These are phyloP conservation scores for Chrysanthemum lavandulifolium DNA, from an alignment of 129 eudicot genomes.

Conservation along the genomic window DNA sequence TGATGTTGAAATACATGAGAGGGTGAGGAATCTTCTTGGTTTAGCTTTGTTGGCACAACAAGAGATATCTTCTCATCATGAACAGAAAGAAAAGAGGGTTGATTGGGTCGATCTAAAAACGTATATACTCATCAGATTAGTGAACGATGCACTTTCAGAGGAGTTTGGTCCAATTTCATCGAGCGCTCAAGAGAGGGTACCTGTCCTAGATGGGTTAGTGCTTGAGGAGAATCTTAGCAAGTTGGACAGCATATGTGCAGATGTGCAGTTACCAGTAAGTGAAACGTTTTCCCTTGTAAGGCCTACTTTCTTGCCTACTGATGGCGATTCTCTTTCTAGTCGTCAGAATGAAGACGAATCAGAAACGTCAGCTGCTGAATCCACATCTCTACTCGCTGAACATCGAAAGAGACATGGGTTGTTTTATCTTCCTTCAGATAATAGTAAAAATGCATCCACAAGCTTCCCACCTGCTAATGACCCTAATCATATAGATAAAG, in stretches of 20 bases:
- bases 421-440: conserved; percentile 77
- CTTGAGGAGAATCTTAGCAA: conserved; percentile 67
- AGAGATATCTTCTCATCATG: conserved; percentile 41
- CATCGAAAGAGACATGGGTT: conserved; percentile 85
- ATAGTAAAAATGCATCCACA: conserved; percentile 35
- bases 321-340: conserved; percentile 20
- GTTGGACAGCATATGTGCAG: conserved; percentile 66
- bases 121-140: conserved; percentile 38
- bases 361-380: conserved; percentile 46
- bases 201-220: conserved; percentile 66
- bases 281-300: conserved; percentile 59
- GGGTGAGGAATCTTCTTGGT: conserved; percentile 72
- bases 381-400: conserved; percentile 74
- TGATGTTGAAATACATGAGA: conserved; percentile 89
- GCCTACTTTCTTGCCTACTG: conserved; percentile 32
- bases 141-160: conserved; percentile 60
- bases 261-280: conserved; percentile 44
- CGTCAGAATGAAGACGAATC: conserved; percentile 50
- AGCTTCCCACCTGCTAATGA: conserved; percentile 90
- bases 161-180: conserved; percentile 86
- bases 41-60: conserved; percentile 50
- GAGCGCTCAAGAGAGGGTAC: conserved; percentile 79
- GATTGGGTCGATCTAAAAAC: conserved; percentile 33
- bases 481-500: conserved; percentile 35
- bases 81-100: conserved; percentile 34